Percentiles rank a stretch among this genome's conserved stretches.
Evolutionary conservation across 169 alveolate species (phyloP).

Genomic region (Eimeria praecox): DNA sequence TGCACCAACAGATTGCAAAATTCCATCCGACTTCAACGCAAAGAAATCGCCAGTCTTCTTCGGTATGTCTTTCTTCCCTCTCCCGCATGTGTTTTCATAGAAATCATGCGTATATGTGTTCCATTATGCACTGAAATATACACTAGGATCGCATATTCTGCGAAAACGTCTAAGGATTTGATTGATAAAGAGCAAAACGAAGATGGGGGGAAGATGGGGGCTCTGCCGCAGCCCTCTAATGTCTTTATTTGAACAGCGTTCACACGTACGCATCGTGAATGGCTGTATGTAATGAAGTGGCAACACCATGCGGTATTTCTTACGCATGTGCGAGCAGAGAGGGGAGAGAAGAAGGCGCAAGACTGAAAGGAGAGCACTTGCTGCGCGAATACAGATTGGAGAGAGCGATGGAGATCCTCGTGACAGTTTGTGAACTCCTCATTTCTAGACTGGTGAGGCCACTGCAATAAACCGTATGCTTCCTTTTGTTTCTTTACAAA

Average conservation of each 20-base stretch:
- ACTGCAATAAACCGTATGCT: background rate
- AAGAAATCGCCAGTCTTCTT: constrained; percentile 68
- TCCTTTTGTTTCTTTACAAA: no score
- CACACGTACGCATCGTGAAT: no score
- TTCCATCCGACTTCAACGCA: constrained; percentile 57
- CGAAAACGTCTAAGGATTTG: background rate
- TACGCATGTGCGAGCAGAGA: constrained; percentile 21
- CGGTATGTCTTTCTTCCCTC: constrained; percentile 22
- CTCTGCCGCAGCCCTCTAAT: background rate
- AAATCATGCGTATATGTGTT: background rate
- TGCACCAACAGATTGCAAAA: constrained; percentile 66
- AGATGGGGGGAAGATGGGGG: background rate
- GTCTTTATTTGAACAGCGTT: no score
- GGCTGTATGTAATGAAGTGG: no score
- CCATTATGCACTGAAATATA: background rate
- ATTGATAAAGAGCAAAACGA: background rate
- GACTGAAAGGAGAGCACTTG: constrained; percentile 82
- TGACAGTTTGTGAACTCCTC: constrained; percentile 82
- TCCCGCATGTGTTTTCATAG: background rate
- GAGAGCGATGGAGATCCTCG: constrained; percentile 83
- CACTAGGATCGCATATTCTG: background rate
- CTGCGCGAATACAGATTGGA: constrained; percentile 76
- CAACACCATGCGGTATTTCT: no score
- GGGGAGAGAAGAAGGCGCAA: constrained; percentile 82
- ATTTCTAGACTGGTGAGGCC: constrained; percentile 72